Evolutionary conservation across 345 rosid genomes (phyloP), one percentile per base, ranked within the genome.

Genomic region (Stellera chamaejasme): DNA sequence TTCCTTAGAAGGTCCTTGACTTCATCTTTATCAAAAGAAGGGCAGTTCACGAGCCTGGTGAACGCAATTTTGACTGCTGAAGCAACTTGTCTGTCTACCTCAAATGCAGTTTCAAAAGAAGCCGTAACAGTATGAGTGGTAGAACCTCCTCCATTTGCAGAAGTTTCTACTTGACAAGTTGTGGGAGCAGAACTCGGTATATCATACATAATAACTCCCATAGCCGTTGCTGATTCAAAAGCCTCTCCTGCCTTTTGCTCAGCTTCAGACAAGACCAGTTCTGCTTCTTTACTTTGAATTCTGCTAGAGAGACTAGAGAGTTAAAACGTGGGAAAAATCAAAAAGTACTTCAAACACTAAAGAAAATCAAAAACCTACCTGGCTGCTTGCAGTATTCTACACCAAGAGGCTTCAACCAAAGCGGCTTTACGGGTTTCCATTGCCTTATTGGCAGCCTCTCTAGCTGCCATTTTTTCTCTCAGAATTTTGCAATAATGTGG

Each of bases 391-490:
- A 93, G 95, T 68, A 87, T 83, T 59, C 88, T 74, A 73, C 85
- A 85, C 97, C 99, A 90, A 58, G 99, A 90, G 48, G 95, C 90
- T 77, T 93, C 96, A 47, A 90, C 92, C 59, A 90, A 36, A 45
- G 95, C 97, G 69, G 94, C 96, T 69, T 85, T 93, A 9, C 88
- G 82, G 50, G 95, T 92, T 67, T 85, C 95, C 82, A 87, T 83
- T 58, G 96, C 99, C 28, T 63, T 72, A 42, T 82, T 61, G 42
- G 96, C 96, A 69, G 97, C 95, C 60, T 87, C 97, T 68, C 79
- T 78, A 28, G 88, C 95, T 49, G 92, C 97, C 64, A 93, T 93
- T 77, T 93, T 83, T 61, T 93, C 97, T 72, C 95, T 77, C 46
- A 87, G 57, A 32, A 93, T 95, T 72, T 76, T 84, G 13, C 79